Conservation (phyloP, 371 early-diverging fungal genomes). For the Phascolomyces articulosus region DNA sequence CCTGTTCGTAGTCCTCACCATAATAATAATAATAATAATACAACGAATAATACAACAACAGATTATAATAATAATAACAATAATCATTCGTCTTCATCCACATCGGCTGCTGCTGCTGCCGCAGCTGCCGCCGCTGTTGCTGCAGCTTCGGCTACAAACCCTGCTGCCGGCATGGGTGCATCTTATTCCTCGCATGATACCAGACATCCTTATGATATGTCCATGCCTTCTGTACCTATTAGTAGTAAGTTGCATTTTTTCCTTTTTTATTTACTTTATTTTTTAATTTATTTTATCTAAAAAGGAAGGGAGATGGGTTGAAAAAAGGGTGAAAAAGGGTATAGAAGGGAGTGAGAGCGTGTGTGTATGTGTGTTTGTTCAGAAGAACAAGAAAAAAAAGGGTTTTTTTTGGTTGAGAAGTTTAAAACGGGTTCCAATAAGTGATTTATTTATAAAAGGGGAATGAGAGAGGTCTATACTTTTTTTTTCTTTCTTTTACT, state of each 20-base stretch:
- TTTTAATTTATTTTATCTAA: too few relatives aligned
- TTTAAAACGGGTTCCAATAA: too few relatives aligned
- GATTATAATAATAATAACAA: background rate
- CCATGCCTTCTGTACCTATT: slow-evolving; percentile 14
- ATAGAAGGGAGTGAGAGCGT: too few relatives aligned
- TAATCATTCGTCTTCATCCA: background rate
- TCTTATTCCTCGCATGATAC: slow-evolving; percentile 11
- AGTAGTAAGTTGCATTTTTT: slow-evolving; percentile 14
- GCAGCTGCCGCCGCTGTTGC: slow-evolving; percentile 5
- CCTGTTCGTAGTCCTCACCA: slow-evolving; percentile 15
- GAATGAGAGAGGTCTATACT: too few relatives aligned
- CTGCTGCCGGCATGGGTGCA: slow-evolving; percentile 5
- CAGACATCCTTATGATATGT: slow-evolving; percentile 19
- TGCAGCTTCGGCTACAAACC: slow-evolving; percentile 13
- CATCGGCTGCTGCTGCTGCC: background rate
- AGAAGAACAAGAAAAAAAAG: too few relatives aligned
- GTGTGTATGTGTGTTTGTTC: too few relatives aligned
- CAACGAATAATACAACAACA: too few relatives aligned
- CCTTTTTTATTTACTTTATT: background rate
- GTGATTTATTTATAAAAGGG: too few relatives aligned
- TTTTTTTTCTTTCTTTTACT: too few relatives aligned
- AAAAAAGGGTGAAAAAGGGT: too few relatives aligned
- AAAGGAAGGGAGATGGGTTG: too few relatives aligned
- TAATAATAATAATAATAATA: background rate
- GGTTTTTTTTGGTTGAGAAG: too few relatives aligned